Evolutionary conservation across 305 asterid species (phyloP).

Genomic region (Lippia alba): DNA sequence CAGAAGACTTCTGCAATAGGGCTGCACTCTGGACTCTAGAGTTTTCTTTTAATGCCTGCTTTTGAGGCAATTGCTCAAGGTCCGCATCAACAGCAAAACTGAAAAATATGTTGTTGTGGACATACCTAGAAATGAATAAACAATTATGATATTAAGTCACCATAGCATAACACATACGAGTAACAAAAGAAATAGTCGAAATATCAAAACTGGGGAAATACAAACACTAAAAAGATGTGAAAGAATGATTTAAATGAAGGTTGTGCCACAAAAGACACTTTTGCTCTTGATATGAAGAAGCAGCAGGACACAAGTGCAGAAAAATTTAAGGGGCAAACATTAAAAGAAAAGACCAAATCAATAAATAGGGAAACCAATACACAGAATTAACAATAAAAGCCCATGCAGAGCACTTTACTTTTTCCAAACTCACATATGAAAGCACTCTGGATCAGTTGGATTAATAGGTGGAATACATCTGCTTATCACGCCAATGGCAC

Average conservation of each 20-base stretch:
- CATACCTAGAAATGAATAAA: slow-evolving; percentile 66
- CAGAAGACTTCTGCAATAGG: slow-evolving; percentile 41
- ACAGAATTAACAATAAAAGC: not conserved
- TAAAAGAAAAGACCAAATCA: not conserved
- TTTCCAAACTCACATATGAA: slow-evolving; percentile 76
- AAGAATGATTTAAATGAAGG: not conserved
- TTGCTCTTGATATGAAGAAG: slow-evolving; percentile 3
- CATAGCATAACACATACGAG: not conserved
- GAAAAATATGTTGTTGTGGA: slow-evolving; percentile 95
- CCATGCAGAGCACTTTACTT: not conserved
- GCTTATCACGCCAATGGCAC: slow-evolving; percentile 92
- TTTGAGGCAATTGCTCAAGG: slow-evolving; percentile 68
- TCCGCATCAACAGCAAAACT: slow-evolving; percentile 94
- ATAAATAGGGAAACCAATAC: slow-evolving; percentile 7
- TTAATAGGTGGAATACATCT: slow-evolving; percentile 92
- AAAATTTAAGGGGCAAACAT: not conserved
- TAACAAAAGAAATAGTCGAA: slow-evolving; percentile 16
- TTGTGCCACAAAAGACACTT: not conserved
- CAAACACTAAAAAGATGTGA: slow-evolving; percentile 2
- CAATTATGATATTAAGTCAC: slow-evolving; percentile 21
- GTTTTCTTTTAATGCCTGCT: slow-evolving; percentile 52
- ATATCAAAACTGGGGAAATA: not conserved
- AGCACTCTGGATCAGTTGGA: slow-evolving; percentile 97
- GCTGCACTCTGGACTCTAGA: slow-evolving; percentile 49
- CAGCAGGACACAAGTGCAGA: slow-evolving; percentile 6